phyloP scores from a whole-genome alignment of 164 flowering plant species.

The Kingdonia uniflora region DNA sequence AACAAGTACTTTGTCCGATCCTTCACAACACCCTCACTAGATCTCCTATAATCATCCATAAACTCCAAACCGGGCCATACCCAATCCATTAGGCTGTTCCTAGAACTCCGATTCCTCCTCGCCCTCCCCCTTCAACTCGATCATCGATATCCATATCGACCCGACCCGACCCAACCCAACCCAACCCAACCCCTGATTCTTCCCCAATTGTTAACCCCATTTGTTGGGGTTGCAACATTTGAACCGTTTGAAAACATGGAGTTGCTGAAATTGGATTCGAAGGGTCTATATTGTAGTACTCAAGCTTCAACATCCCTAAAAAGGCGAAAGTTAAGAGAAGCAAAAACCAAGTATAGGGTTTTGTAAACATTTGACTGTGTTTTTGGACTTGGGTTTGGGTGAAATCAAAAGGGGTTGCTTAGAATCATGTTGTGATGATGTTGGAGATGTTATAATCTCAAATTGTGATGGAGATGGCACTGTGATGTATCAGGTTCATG shows the following conservation, averaged over 20 bases:
- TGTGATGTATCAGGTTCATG: slow-evolving; percentile 38
- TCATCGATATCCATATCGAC: background rate
- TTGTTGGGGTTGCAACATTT: no score
- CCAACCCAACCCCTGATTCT: no score
- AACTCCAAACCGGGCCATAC: slow-evolving; percentile 70
- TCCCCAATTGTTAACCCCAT: no score
- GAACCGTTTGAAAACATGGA: slow-evolving; percentile 47
- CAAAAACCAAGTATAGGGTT: slow-evolving; percentile 34
- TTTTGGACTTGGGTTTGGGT: slow-evolving; percentile 11
- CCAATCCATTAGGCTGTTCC: slow-evolving; percentile 82
- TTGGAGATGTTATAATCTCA: no score
- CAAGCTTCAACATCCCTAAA: no score
- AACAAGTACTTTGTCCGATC: slow-evolving; percentile 50
- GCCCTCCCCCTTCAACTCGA: slow-evolving; percentile 11
- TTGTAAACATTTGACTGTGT: slow-evolving; percentile 10
- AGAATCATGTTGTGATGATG: slow-evolving; percentile 42
- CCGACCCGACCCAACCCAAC: background rate
- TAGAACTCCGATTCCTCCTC: slow-evolving; percentile 49
- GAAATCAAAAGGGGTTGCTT: no score
- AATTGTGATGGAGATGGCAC: slow-evolving; percentile 45
- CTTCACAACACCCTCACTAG: slow-evolving; percentile 32
- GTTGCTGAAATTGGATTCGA: slow-evolving; percentile 27
- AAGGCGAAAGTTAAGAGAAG: slow-evolving; percentile 37
- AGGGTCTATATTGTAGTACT: slow-evolving; percentile 33
- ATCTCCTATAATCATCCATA: slow-evolving; percentile 34